Base-by-base conservation (phyloP, 352 stramenopile species). In the Globisporangium acanthophoron region DNA sequence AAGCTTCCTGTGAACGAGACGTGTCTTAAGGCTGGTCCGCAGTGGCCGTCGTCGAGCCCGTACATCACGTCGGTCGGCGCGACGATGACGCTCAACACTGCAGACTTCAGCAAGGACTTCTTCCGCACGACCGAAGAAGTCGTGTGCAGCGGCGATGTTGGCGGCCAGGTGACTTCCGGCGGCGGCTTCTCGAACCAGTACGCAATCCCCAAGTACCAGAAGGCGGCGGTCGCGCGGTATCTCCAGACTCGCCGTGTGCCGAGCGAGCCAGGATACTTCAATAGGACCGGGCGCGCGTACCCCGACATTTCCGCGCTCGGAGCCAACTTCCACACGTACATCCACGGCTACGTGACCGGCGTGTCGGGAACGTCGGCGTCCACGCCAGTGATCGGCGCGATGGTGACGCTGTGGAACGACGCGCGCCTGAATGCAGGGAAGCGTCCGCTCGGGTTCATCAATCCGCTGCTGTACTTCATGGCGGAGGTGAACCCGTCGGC, bases 31-130 rank as follows among this genome's bases (percentile, higher is more conserved):
- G 71, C 75, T 52, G 81, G 76, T 0, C 82, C 86, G 2, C 80
- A 93, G 58, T 93, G 81, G 82, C 82, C 85, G 15, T 84, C 76
- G 12, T 76, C 70, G 9, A 96, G 85, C 48, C 91, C 92, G 13
- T 97, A 97, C 67, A 81, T 98, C 58, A 97, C 87, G 3, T 78
- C 88, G 0, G 91, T 98, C 8, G 92, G 92, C 27, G 92, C 85
- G 5, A 97, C 91, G n/a, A 92, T 91, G 79, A 62, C 73, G 37
- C 59, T 91, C 3, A 62, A 49, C 20, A 21, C 41, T 0, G 24
- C 58, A 2, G 59, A 78, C 52, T 57, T 64, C 20, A 56, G 58
- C 1, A 74, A 76, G n/a, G 68, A 66, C 6, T 93, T 87, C 56
- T 92, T 82, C 71, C 63, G 55, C 18, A 90, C 76, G 2, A 69